phyloP scores from a whole-genome alignment of 768 basidiomycete genomes.

The Boletus fagicola region DNA sequence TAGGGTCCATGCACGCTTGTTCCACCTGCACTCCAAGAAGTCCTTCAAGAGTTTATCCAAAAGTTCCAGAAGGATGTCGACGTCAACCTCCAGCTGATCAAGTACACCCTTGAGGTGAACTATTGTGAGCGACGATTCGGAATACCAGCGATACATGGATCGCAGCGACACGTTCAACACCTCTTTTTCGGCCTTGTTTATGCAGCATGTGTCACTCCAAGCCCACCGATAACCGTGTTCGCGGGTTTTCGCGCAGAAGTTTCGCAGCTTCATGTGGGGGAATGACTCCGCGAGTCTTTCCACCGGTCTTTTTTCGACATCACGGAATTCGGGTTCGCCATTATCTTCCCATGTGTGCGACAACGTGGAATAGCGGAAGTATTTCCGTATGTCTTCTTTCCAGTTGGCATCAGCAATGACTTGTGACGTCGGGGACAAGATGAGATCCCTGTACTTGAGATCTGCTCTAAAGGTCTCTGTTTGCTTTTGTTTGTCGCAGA shows the following conservation, averaged over 20 bases:
- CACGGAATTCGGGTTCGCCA: conserved; percentile 7
- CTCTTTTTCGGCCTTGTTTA: conserved; percentile 21
- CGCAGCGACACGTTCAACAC: conserved; percentile 17
- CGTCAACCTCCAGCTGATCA: neutral
- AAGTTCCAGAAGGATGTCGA: neutral
- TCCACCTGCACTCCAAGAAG: conserved; percentile 21
- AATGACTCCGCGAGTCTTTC: neutral
- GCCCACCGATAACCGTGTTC: conserved; percentile 20
- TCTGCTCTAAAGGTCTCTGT: conserved; percentile 8
- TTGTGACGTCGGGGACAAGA: conserved; percentile 4
- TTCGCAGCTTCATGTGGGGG: conserved; percentile 7
- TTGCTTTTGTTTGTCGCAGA: conserved; percentile 14
- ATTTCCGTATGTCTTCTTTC: neutral
- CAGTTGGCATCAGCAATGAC: neutral
- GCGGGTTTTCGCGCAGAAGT: conserved; percentile 10
- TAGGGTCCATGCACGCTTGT: conserved; percentile 22
- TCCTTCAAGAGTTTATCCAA: conserved; percentile 4
- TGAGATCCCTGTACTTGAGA: conserved; percentile 13
- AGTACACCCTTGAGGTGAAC: conserved; percentile 22
- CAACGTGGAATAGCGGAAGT: conserved; percentile 18
- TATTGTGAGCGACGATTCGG: conserved; percentile 22
- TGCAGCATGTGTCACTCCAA: conserved; percentile 29
- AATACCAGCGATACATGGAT: conserved; percentile 31
- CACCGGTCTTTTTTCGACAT: conserved; percentile 1
- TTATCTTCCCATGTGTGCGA: conserved; percentile 24